Percentiles rank a stretch among this genome's conserved stretches.
phyloP scores from a whole-genome alignment of 345 rosid genomes.

The Durio zibethinus region DNA sequence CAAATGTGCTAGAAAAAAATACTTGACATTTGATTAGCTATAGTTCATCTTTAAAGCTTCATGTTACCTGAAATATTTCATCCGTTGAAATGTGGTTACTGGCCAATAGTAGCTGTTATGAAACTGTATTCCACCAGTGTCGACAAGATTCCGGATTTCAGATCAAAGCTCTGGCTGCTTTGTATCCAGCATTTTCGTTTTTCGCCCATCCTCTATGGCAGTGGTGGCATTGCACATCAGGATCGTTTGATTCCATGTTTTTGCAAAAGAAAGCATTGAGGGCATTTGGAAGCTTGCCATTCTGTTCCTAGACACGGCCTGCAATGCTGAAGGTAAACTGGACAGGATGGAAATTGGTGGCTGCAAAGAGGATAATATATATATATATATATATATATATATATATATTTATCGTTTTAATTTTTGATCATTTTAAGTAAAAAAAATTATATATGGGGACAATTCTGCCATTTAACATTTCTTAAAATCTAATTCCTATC shows the following conservation, averaged over 20 bases:
- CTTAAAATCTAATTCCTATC: too few species aligned
- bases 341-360: neutral
- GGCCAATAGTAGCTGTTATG: neutral
- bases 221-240: too few species aligned
- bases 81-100: neutral
- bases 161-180: neutral
- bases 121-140: neutral
- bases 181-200: neutral
- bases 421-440: too few species aligned
- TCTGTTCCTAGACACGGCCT: neutral
- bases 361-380: neutral
- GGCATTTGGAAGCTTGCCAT: neutral
- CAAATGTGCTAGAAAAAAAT: neutral
- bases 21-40: neutral
- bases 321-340: neutral
- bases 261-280: too few species aligned
- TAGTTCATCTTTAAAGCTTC: conserved; percentile 17
- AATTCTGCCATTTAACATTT: too few species aligned
- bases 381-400: too few species aligned
- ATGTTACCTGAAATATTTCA: neutral
- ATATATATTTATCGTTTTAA: too few species aligned
- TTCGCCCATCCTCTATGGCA: too few species aligned
- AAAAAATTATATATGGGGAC: too few species aligned
- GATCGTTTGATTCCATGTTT: neutral
- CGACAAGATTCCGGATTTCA: neutral